phyloP scores from a whole-genome alignment of 73 alveolate genomes.

The Tetrahymena elliotti region DNA sequence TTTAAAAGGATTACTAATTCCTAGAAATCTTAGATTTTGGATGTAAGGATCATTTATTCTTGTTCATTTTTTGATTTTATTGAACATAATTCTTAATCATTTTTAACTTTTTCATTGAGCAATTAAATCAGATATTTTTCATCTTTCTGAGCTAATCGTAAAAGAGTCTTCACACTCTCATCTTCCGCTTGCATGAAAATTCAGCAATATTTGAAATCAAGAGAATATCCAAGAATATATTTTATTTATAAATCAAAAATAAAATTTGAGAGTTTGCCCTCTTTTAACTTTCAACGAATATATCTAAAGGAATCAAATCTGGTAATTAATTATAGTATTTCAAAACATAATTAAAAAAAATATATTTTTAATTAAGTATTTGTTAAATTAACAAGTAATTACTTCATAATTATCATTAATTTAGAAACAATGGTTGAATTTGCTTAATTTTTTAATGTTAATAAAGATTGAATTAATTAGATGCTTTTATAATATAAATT shows the following conservation, averaged over 20 bases:
- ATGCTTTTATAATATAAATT: background rate
- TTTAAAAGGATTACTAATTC: background rate
- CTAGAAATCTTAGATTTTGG: background rate
- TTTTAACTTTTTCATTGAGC: background rate
- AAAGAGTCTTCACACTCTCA: background rate
- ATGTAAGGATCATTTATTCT: background rate
- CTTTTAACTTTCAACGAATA: background rate
- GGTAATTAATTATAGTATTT: background rate
- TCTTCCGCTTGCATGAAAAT: background rate
- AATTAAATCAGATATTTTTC: background rate
- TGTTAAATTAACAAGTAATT: background rate
- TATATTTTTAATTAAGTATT: background rate
- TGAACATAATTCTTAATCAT: background rate
- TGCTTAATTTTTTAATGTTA: background rate
- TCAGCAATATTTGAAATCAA: background rate
- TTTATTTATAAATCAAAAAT: background rate
- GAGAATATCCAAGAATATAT: background rate
- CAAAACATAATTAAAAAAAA: background rate
- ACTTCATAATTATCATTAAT: background rate
- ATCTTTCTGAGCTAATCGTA: background rate
- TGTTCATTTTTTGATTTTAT: background rate
- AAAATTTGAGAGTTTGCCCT: background rate
- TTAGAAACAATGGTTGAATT: background rate
- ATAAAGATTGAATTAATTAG: background rate
- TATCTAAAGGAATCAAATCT: background rate